Percentiles rank a stretch among this genome's conserved stretches.
Conservation (phyloP, 169 alveolate species). For the Plasmodium chabaudi region DNA sequence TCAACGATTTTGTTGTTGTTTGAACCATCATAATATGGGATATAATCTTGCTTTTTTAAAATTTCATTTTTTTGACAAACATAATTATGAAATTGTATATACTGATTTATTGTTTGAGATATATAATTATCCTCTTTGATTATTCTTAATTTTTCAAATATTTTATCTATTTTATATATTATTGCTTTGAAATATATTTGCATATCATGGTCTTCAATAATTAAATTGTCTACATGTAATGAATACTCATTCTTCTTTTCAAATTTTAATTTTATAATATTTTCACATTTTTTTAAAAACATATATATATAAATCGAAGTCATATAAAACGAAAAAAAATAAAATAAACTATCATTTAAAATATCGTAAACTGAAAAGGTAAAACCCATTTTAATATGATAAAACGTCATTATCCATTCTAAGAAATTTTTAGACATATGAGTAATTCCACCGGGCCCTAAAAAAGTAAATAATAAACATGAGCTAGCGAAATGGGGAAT, state of each 20-base stretch:
- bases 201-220: constrained; percentile 39
- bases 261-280: constrained; percentile 18
- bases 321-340: constrained; percentile 40
- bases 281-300: constrained; percentile 41
- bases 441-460: constrained; percentile 8
- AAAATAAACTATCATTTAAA: constrained; percentile 15
- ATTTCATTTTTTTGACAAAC: not conserved
- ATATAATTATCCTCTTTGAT: constrained; percentile 22
- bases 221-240: constrained; percentile 27
- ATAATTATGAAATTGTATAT: constrained; percentile 32
- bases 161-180: constrained; percentile 45
- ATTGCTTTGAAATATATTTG: constrained; percentile 40
- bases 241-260: not conserved
- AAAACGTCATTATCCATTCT: constrained; percentile 22
- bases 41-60: not conserved
- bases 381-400: constrained; percentile 32
- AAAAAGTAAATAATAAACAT: not conserved
- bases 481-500: not conserved
- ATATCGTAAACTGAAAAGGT: constrained; percentile 21
- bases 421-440: constrained; percentile 6
- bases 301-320: constrained; percentile 53
- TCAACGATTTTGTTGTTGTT: no score
- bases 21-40: no score
- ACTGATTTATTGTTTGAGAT: constrained; percentile 24
- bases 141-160: constrained; percentile 42